Evolutionary conservation across 257 asterid genomes (phyloP), one percentile per base, ranked within the genome.

Genomic region (Avicennia marina): DNA sequence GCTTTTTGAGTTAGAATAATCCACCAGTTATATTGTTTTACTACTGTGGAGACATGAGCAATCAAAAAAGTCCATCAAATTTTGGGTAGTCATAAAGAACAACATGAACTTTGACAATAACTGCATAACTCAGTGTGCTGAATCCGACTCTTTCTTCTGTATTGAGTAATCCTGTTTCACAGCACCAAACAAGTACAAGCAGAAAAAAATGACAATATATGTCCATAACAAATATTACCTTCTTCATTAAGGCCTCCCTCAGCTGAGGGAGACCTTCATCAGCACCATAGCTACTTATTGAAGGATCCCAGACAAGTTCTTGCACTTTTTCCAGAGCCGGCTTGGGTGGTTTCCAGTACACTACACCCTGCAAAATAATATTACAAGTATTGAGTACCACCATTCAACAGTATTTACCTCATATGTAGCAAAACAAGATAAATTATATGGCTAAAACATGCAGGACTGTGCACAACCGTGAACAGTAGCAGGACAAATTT

Each of bases 181-280:
- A 47, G 51, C 52, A 60, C 16, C 34, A 38, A 53, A 60, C 25
- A 60, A 21, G 56, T 7, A 17, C 56, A 25, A 53, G 41, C 36
- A 60, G 24, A 61, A 53, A 60, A 57, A 12, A 27, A 50, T 32
- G 39, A 17, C 15, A 21, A 26, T 5, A 7, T 15, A 50, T 12
- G 48, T 40, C 11, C 27, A 6, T 22, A 31, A 40, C 34, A 45
- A 27, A 43, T 57, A 59, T 21, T 29, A 89, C 99, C 96, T 93
- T 93, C 60, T 81, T 72, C 15, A 58, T 1, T 53, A 93, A 58
- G 50, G 99, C 94, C 56, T 78, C 84, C 65, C 96, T 77, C n/a
- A 93, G 96, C 79, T 93, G 97, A 25, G 94, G 88, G 31, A 93
- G 82, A 47, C 99, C 97, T 62, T 93, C 97, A 71, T 86, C 97